phyloP scores from a whole-genome alignment of 2,329 filamentous ascomycete species.

The Neobulgaria alba region DNA sequence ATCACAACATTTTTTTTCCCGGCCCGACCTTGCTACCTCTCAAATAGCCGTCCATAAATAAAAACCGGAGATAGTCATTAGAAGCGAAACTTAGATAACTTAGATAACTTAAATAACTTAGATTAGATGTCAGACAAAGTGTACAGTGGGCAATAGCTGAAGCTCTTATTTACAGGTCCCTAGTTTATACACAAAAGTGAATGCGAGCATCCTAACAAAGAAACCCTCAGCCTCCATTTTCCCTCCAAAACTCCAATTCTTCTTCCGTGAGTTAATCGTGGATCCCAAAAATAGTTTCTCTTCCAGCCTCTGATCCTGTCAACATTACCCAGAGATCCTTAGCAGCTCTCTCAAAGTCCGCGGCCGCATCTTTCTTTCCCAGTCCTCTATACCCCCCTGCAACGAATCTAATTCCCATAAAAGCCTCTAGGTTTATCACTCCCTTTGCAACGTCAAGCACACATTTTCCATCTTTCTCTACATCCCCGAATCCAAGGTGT shows the following conservation, averaged over 20 bases:
- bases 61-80: too few species aligned
- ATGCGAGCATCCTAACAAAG: too few species aligned
- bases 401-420: constrained; percentile 6
- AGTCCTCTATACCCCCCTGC: constrained; percentile 8
- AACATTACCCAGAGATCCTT: constrained; percentile 10
- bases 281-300: constrained; percentile 3
- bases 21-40: too few species aligned
- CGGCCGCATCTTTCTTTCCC: constrained; percentile 1
- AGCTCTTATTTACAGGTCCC: too few species aligned
- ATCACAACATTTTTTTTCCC: too few species aligned
- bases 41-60: too few species aligned
- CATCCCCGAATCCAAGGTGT: constrained; percentile 12
- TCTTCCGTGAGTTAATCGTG: not conserved
- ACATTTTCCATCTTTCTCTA: not conserved
- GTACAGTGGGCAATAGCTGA: too few species aligned
- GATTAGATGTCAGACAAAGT: too few species aligned
- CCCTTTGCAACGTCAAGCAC: constrained; percentile 2
- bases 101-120: too few species aligned
- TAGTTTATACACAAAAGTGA: too few species aligned
- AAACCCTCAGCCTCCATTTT: too few species aligned
- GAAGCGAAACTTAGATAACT: too few species aligned
- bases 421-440: constrained; percentile 12
- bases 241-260: not conserved
- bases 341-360: constrained; percentile 5
- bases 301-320: constrained; percentile 10